These are phyloP conservation scores for Mycena capillaripes DNA, from an alignment of 768 basidiomycete genomes.

Conservation along the genomic window DNA sequence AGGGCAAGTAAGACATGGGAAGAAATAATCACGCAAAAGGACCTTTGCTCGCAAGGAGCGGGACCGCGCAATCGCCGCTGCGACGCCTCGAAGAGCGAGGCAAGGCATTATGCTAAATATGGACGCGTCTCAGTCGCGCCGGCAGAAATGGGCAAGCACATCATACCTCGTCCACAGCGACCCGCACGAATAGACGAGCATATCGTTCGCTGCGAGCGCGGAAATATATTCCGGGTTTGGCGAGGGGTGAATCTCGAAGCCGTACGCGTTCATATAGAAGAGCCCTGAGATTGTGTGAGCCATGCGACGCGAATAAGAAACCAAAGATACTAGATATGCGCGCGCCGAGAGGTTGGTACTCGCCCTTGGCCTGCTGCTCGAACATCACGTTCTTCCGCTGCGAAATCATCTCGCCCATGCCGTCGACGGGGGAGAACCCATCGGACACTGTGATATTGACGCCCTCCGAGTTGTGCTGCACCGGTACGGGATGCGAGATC, in stretches of 20 bases:
- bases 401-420: conserved; percentile 62
- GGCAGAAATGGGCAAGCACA: background rate
- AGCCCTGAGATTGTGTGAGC: conserved; percentile 62
- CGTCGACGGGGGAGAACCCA: conserved; percentile 64
- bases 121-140: background rate
- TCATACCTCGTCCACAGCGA: conserved; percentile 93
- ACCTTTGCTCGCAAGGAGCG: conserved; percentile 81
- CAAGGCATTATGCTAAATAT: conserved; percentile 87
- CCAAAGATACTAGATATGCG: conserved; percentile 41
- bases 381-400: conserved; percentile 77
- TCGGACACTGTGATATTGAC: conserved; percentile 52
- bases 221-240: conserved; percentile 88
- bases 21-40: conserved; percentile 75
- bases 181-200: conserved; percentile 93
- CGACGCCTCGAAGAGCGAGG: conserved; percentile 87
- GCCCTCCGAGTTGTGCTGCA: conserved; percentile 42
- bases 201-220: conserved; percentile 69
- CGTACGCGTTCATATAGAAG: conserved; percentile 92
- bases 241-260: conserved; percentile 90
- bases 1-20: conserved; percentile 10
- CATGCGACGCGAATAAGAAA: conserved; percentile 1
- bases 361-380: conserved; percentile 64
- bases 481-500: conserved; percentile 82
- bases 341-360: conserved; percentile 72
- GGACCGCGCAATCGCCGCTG: conserved; percentile 82